Base-by-base conservation (phyloP, 1,284 basidiomycete genomes). In the Cryptococcus sp. region DNA sequence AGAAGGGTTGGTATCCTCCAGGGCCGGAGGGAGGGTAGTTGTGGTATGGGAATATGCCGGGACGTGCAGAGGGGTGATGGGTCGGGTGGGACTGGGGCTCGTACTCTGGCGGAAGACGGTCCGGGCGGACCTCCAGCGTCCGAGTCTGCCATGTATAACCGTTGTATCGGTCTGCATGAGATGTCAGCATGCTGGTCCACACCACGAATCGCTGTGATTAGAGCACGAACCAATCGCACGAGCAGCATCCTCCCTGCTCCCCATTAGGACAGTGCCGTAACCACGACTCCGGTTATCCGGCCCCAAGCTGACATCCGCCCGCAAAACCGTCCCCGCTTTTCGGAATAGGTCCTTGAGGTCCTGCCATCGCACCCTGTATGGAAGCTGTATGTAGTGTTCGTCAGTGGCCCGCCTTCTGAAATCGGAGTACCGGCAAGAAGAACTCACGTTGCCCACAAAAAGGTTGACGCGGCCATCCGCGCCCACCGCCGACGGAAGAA, bases 311-410 rank as follows among this genome's bases (percentile, higher is more conserved):
- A 96, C 91, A 71, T 97, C 95, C 7, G 95, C 94, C 37, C 95
- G 86, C 20, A 97, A 82, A 53, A 98, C 93, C 0, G 92, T 95
- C 47, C 95, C 95, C 1, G 92, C 89, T 64, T 90, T 88, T 50
- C 95, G 86, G 77, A 98, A 97, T 49, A 98, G 84, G 75, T 98
- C 95, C 71, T 98, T 98, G 63, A 98, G 84, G 78, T 98, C 95
- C 79, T 97, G 93, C 93, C 93, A 97, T 62, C 91, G 85, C 33
- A 93, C 91, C 62, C 90, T 83, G 78, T 92, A 92, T 0, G 92
- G 91, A 16, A 96, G 83, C 88, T 92, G 77, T 9, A 46, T 63
- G 56, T 38, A 52, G 38, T 24, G 28, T 9, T 33, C 9, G 28
- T 33, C 28, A 33, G 50, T 56, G 54, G 44, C 35, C 38, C 45